Percentiles rank a stretch among this genome's conserved stretches.
Conservation (phyloP, 257 asterid genomes). For the Solanum ossicruentum region DNA sequence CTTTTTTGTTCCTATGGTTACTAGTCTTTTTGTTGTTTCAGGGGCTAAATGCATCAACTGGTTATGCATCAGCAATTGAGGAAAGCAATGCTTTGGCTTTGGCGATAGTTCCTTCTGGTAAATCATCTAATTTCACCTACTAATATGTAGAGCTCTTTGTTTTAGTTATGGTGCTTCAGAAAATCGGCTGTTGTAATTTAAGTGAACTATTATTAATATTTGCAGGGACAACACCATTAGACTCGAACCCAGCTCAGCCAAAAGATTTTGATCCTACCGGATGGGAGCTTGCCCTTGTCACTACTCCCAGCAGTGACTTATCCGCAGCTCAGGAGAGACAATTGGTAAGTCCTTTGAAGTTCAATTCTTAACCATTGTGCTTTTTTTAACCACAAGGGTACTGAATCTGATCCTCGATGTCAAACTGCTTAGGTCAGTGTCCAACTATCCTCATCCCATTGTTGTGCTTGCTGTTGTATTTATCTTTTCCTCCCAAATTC, state of each 20-base stretch:
- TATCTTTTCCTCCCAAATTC: background rate
- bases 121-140: conserved; percentile 3
- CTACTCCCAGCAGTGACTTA: conserved; percentile 75
- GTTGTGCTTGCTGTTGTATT: background rate
- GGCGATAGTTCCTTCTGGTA: conserved; percentile 86
- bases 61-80: conserved; percentile 62
- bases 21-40: conserved; percentile 13
- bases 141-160: background rate
- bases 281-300: conserved; percentile 95
- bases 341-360: conserved; percentile 41
- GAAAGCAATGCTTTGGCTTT: conserved; percentile 88
- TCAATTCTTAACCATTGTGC: background rate
- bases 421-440: background rate
- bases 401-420: background rate
- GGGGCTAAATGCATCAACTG: conserved; percentile 58
- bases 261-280: conserved; percentile 71
- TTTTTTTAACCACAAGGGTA: background rate
- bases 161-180: background rate
- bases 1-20: background rate
- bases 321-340: conserved; percentile 81
- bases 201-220: background rate
- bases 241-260: conserved; percentile 30
- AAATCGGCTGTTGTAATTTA: background rate
- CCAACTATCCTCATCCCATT: background rate
- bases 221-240: conserved; percentile 49